phyloP scores from a whole-genome alignment of 306 rosid species.

The Trifolium repens region DNA sequence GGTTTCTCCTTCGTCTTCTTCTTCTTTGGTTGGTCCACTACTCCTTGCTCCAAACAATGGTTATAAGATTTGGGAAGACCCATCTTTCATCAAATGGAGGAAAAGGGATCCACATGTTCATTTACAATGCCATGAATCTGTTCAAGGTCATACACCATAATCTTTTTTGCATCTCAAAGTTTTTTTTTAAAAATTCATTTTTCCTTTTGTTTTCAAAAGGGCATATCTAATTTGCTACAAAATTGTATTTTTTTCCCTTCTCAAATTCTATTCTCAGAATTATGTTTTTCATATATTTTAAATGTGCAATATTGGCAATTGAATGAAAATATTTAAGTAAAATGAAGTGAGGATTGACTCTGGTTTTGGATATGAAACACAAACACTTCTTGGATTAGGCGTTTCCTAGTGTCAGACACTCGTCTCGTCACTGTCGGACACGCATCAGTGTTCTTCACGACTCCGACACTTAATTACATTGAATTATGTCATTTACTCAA shows the following conservation, averaged over 20 bases:
- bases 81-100: conserved; percentile 83
- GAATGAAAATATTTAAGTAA: neutral
- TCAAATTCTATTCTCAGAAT: neutral
- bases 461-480: too few relatives aligned
- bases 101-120: conserved; percentile 88
- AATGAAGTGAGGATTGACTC: conserved; percentile 11
- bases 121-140: conserved; percentile 85
- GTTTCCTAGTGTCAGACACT: too few relatives aligned
- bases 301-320: neutral
- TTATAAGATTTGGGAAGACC: conserved; percentile 88
- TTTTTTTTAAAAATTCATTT: neutral
- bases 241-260: neutral
- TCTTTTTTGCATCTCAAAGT: neutral
- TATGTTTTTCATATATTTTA: neutral
- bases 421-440: too few relatives aligned
- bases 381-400: too few relatives aligned
- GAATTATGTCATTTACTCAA: too few relatives aligned
- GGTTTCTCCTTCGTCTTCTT: conserved; percentile 33
- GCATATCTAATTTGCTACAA: neutral
- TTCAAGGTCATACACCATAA: conserved; percentile 64
- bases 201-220: neutral
- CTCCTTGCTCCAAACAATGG: conserved; percentile 57
- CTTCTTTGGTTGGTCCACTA: conserved; percentile 58
- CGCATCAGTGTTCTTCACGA: too few relatives aligned
- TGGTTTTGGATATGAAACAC: neutral